phyloP scores from a whole-genome alignment of 805 yeast genomes.

The Wickerhamiella brachini region DNA sequence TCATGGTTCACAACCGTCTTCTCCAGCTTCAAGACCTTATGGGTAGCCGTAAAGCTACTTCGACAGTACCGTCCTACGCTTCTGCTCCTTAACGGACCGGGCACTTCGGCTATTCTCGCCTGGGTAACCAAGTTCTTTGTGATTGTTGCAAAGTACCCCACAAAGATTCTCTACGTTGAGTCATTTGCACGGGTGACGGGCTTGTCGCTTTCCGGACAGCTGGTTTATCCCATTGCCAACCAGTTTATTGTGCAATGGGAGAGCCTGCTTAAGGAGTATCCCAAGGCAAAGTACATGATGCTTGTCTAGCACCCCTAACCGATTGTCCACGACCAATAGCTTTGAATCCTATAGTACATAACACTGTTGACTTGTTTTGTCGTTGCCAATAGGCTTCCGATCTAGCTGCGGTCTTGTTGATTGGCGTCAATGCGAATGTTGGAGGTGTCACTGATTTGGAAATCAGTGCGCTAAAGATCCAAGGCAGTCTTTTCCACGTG shows the following conservation, averaged over 20 bases:
- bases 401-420: no score
- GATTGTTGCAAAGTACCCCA: slow-evolving; percentile 13
- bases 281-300: slow-evolving; percentile 47
- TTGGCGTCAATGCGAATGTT: no score
- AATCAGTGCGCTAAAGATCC: no score
- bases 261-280: slow-evolving; percentile 35
- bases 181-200: slow-evolving; percentile 68
- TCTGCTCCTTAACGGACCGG: slow-evolving; percentile 65
- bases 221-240: slow-evolving; percentile 56
- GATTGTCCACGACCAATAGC: no score
- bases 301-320: background rate
- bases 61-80: slow-evolving; percentile 28
- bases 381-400: no score
- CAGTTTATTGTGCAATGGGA: slow-evolving; percentile 88
- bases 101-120: slow-evolving; percentile 48
- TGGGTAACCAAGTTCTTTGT: slow-evolving; percentile 19
- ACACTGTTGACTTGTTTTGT: no score
- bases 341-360: no score
- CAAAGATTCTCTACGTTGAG: slow-evolving; percentile 67
- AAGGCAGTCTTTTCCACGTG: no score
- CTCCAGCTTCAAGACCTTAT: slow-evolving; percentile 31
- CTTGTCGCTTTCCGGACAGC: slow-evolving; percentile 62
- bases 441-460: no score
- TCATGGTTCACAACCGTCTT: slow-evolving; percentile 32
- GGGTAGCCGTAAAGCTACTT: slow-evolving; percentile 21